A percentile compares a stretch with the other conserved stretches of the same genome.
These are phyloP conservation scores for Auriscalpium microsporum DNA, from an alignment of 768 basidiomycete genomes.

Conservation along the genomic window DNA sequence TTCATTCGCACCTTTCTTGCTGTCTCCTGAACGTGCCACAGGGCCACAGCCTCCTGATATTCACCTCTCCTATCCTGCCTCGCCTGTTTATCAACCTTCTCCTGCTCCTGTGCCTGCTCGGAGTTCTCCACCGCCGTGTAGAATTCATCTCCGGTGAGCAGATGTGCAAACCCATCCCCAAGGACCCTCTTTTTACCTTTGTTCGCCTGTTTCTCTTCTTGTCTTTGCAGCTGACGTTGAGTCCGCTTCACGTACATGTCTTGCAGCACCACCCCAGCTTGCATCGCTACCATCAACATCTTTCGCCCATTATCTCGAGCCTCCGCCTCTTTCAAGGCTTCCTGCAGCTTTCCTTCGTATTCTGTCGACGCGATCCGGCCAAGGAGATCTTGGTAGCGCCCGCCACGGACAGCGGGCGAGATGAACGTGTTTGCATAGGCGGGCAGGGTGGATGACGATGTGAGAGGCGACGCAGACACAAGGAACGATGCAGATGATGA, in stretches of 20 bases:
- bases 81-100: not conserved
- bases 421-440: not conserved
- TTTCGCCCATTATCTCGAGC: not conserved
- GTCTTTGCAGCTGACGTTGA: not conserved
- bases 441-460: not conserved
- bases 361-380: not conserved
- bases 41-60: not conserved
- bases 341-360: not conserved
- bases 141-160: not conserved
- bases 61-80: not conserved
- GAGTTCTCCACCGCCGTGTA: not conserved
- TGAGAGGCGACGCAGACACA: not conserved
- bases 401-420: not conserved
- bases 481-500: not conserved
- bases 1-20: not conserved
- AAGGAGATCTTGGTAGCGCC: not conserved
- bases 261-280: not conserved
- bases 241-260: not conserved
- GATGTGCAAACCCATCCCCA: not conserved
- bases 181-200: not conserved
- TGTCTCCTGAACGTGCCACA: not conserved
- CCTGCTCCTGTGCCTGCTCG: not conserved
- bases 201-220: not conserved
- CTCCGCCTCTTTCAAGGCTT: not conserved
- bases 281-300: not conserved